Base-by-base conservation (phyloP, 768 basidiomycete species). In the Termitomyces sp. region DNA sequence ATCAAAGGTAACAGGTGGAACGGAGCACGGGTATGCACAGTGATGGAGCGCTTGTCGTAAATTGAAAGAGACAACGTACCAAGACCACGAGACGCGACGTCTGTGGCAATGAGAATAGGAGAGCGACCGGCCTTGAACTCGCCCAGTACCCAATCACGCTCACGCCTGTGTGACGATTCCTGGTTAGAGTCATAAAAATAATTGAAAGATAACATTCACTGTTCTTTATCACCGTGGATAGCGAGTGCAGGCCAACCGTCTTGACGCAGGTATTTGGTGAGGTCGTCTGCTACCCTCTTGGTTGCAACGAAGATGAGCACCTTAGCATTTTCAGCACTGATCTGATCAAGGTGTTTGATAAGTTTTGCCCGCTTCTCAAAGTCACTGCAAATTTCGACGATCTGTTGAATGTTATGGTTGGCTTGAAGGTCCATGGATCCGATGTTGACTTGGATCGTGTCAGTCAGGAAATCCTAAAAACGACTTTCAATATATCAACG, bases 221-320 rank as follows among this genome's bases (percentile, higher is more conserved):
- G 94, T 78, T 94, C 94, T 75, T 99, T 99, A 78, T 99, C 97
- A 66, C 97, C 97, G 68, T 99, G 97, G 66, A 99, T 99, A 53
- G 97, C 96, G 38, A 99, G 78, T 14, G 97, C 97, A n/a, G 97
- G 97, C 97, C 97, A 99, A 14, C 97, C 97, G 67, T 99, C 97
- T 78, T 91, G 89, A 57, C 97, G 89, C 56, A 99, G 79, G 67
- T 94, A 95, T 73, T 98, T 98, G 19, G 97, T 99, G 66, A 99
- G 89, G 61, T 99, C 97, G 71, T 99, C 97, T 50, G 97, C 97
- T 57, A 96, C 92, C 47, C 96, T 83, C 75, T 98, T 99, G 26
- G 97, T 99, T 19, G 87, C 94, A 59, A 98, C 94, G 70, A 99
- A 99, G 68, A 99, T 99, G 61, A 99, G 82, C 47, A 99, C 97